Evolutionary conservation across 2,329 filamentous ascomycete species (phyloP).

Genomic region (Venturiaceae sp.): DNA sequence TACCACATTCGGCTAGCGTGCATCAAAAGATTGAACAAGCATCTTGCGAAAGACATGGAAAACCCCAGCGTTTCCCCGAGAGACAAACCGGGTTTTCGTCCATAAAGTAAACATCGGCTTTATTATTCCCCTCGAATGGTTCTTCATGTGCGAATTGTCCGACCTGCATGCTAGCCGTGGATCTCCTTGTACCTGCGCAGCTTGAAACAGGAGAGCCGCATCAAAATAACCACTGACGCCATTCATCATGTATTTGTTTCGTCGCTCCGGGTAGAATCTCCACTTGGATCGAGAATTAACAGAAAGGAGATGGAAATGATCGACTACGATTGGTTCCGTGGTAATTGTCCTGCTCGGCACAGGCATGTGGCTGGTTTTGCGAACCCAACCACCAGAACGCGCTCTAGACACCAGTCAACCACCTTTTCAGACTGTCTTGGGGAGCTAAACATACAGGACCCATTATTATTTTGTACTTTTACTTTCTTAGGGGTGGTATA

Average conservation of each 20-base stretch:
- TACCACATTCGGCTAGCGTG: too few relatives aligned
- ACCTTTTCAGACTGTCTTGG: background rate
- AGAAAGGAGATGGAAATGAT: background rate
- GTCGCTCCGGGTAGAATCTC: background rate
- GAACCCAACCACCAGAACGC: background rate
- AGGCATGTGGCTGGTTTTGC: background rate
- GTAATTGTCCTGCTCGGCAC: background rate
- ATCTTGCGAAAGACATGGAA: too few relatives aligned
- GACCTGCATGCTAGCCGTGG: background rate
- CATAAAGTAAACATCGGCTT: background rate
- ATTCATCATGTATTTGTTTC: background rate
- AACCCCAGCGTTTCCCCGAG: too few relatives aligned
- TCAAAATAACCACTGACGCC: background rate
- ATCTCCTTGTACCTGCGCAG: background rate
- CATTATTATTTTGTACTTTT: background rate
- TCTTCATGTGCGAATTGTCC: background rate
- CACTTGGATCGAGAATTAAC: background rate
- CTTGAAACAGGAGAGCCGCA: background rate
- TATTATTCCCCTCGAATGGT: background rate
- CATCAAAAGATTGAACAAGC: too few relatives aligned
- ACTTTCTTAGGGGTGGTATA: background rate
- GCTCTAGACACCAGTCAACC: background rate
- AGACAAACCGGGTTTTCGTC: background rate
- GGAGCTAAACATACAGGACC: background rate
- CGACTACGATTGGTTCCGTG: background rate